Conservation (phyloP, 805 yeast species). For the Blastobotrys muscicola region DNA sequence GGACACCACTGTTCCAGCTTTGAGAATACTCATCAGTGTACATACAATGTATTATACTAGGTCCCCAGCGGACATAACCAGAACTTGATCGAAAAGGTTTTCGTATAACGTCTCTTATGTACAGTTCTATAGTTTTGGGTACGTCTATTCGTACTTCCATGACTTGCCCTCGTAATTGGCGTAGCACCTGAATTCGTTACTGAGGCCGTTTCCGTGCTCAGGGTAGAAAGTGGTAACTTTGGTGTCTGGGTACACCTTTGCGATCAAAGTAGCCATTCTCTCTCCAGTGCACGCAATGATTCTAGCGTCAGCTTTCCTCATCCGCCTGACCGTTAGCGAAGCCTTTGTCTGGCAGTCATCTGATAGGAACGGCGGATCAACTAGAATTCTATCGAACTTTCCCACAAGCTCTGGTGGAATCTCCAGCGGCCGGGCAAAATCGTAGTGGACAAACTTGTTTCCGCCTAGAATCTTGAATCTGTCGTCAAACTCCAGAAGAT, state of each 20-base stretch:
- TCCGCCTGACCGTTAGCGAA: slow-evolving; percentile 50
- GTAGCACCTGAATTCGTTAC: slow-evolving; percentile 82
- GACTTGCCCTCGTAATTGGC: slow-evolving; percentile 48
- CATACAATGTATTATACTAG: not conserved
- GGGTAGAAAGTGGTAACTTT: slow-evolving; percentile 61
- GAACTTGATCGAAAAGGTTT: no score
- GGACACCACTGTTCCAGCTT: not conserved
- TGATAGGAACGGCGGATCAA: slow-evolving; percentile 85
- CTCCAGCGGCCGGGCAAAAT: slow-evolving; percentile 59
- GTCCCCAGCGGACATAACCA: no score
- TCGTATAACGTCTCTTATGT: no score
- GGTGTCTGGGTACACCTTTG: slow-evolving; percentile 53
- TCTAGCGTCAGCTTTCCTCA: slow-evolving; percentile 32
- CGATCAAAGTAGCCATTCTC: slow-evolving; percentile 62
- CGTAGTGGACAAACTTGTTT: slow-evolving; percentile 60
- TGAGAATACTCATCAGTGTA: not conserved
- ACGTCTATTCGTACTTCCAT: no score
- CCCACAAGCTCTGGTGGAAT: slow-evolving; percentile 49
- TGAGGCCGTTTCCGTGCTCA: slow-evolving; percentile 73
- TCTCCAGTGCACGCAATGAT: slow-evolving; percentile 83
- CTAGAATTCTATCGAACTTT: slow-evolving; percentile 59
- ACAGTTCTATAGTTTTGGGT: no score
- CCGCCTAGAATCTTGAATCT: slow-evolving; percentile 72
- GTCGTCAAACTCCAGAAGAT: slow-evolving; percentile 68
- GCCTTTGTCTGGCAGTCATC: slow-evolving; percentile 70